Evolutionary conservation across 2,329 filamentous ascomycete species (phyloP).

Genomic region (Neofusicoccum parvum): DNA sequence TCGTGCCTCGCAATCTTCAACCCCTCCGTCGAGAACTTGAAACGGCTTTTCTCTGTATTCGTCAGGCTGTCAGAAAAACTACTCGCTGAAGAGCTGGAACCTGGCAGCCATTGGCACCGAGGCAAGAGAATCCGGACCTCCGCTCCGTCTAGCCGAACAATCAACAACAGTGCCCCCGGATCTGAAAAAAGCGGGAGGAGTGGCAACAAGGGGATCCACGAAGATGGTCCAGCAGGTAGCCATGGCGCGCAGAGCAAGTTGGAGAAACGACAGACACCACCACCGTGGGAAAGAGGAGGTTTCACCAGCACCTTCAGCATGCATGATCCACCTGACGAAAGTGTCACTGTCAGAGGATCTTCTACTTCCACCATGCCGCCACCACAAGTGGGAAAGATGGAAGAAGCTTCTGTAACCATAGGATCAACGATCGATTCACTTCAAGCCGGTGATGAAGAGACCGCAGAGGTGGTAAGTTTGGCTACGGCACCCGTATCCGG

Average conservation of each 20-base stretch:
- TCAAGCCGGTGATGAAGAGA: too few species aligned
- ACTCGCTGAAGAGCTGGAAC: conserved; percentile 20
- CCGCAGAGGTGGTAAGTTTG: not conserved
- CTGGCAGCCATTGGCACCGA: not conserved
- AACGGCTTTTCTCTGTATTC: conserved; percentile 32
- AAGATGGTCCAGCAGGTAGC: too few species aligned
- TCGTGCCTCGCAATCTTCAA: conserved; percentile 32
- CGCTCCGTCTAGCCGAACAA: not conserved
- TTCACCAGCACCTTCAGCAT: not conserved
- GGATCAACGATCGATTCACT: too few species aligned
- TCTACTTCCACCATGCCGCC: not conserved
- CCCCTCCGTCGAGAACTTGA: conserved; percentile 33
- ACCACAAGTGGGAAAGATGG: not conserved
- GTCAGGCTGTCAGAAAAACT: conserved; percentile 35
- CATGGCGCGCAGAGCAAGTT: not conserved
- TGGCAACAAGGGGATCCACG: too few species aligned
- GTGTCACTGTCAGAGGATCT: not conserved
- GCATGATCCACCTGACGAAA: too few species aligned
- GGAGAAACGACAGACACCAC: not conserved
- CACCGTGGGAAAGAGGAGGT: not conserved
- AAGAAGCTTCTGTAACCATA: too few species aligned
- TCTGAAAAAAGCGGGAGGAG: too few species aligned
- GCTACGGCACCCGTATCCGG: too few species aligned
- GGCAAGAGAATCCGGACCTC: not conserved
- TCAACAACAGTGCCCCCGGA: too few species aligned